Percentiles rank a stretch among this genome's conserved stretches.
Conservation (phyloP, 345 rosid genomes). For the Eucalyptus victrix region DNA sequence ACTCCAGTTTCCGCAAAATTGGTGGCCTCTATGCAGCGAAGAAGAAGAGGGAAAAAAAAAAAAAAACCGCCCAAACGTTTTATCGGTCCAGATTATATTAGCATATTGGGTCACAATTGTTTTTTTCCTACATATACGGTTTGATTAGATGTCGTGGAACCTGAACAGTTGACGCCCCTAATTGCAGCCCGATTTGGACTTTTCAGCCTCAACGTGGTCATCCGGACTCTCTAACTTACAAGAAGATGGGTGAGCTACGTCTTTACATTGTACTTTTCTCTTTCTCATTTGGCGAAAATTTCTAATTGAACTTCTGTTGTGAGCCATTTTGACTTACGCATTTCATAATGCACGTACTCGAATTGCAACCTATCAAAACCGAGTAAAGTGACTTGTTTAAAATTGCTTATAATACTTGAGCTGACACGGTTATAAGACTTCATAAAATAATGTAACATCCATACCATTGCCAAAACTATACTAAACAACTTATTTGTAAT, state of each 20-base stretch:
- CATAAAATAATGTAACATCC: neutral
- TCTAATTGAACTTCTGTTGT: neutral
- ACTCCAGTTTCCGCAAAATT: neutral
- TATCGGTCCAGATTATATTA: neutral
- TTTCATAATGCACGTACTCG: neutral
- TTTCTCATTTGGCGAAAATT: neutral
- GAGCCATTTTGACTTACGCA: neutral
- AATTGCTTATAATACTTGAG: too few relatives aligned
- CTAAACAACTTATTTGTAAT: neutral
- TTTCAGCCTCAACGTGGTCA: neutral
- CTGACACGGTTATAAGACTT: too few relatives aligned
- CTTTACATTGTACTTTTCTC: neutral
- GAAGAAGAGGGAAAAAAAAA: neutral
- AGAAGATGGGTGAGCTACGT: neutral
- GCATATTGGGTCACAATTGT: neutral
- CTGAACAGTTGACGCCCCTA: neutral
- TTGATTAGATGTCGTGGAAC: neutral
- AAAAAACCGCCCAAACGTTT: neutral
- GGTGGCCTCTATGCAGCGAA: neutral
- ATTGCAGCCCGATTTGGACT: neutral
- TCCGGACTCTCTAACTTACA: neutral
- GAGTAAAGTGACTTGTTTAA: neutral
- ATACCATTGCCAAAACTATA: too few relatives aligned
- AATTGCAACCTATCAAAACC: too few relatives aligned
- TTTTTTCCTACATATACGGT: neutral